Percentiles rank a stretch among this genome's conserved stretches.
phyloP scores from a whole-genome alignment of 805 yeast species.

The Isabelozyma rhagii region DNA sequence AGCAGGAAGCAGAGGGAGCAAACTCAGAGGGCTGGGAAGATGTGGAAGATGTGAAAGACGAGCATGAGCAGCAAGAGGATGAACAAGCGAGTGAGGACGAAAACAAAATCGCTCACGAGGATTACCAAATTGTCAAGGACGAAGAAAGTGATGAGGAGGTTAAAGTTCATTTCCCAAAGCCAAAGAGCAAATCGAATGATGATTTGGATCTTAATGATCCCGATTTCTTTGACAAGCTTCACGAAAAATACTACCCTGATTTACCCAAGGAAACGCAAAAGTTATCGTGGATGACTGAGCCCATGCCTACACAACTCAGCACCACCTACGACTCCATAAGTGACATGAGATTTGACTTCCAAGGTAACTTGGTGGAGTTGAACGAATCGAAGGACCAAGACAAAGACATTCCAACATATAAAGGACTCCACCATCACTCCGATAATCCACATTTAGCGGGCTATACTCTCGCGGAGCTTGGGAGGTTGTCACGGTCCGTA shows the following conservation, averaged over 20 bases:
- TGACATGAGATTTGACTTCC: slow-evolving; percentile 83
- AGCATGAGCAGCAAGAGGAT: not conserved
- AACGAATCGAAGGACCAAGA: slow-evolving; percentile 12
- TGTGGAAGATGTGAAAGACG: slow-evolving; percentile 47
- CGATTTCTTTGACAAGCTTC: slow-evolving; percentile 71
- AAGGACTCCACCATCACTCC: slow-evolving; percentile 90
- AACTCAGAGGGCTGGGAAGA: slow-evolving; percentile 47
- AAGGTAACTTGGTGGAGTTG: slow-evolving; percentile 68
- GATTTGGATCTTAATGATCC: slow-evolving; percentile 70
- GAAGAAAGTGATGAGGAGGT: slow-evolving; percentile 39
- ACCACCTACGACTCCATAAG: slow-evolving; percentile 52
- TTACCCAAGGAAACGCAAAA: slow-evolving; percentile 78
- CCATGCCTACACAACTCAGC: slow-evolving; percentile 40
- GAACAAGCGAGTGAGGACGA: slow-evolving; percentile 34
- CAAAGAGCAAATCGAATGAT: slow-evolving; percentile 29
- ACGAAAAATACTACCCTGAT: slow-evolving; percentile 85
- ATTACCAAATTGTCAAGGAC: slow-evolving; percentile 33
- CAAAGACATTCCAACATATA: slow-evolving; percentile 43
- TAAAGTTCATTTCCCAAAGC: slow-evolving; percentile 66
- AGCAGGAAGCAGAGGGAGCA: slow-evolving; percentile 17
- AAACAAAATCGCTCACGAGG: slow-evolving; percentile 37
- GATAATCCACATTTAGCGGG: slow-evolving; percentile 90
- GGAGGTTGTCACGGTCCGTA: slow-evolving; percentile 73
- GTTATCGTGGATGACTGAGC: slow-evolving; percentile 88
- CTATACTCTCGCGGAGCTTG: slow-evolving; percentile 79